phyloP scores from a whole-genome alignment of 768 basidiomycete genomes.

The Strobilomyces confusus region DNA sequence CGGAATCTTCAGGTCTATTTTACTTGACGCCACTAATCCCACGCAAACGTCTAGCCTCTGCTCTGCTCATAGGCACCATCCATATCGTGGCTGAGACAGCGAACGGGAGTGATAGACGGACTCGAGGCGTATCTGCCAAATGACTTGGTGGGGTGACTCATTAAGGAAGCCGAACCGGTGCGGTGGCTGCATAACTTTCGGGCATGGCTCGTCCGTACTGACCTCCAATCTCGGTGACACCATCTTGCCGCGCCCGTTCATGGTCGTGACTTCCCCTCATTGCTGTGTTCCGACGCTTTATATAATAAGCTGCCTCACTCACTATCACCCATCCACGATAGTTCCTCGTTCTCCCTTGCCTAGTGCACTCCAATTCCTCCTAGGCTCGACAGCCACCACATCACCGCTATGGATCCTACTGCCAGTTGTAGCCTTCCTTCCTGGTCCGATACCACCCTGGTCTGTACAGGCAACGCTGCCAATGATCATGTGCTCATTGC shows the following conservation, averaged over 20 bases:
- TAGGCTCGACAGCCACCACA: neutral
- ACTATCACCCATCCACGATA: conserved; percentile 1
- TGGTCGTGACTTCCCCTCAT: neutral
- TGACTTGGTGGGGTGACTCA: neutral
- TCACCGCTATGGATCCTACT: conserved; percentile 6
- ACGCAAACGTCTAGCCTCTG: conserved; percentile 2
- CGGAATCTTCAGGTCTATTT: neutral
- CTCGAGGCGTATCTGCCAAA: neutral
- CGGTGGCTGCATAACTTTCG: neutral
- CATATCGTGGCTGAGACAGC: neutral
- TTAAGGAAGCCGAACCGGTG: neutral
- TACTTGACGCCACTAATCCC: conserved; percentile 11
- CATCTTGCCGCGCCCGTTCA: conserved; percentile 1
- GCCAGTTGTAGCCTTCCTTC: neutral
- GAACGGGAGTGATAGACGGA: neutral
- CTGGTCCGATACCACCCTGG: conserved; percentile 6
- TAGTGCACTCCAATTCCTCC: neutral
- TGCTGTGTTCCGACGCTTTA: conserved; percentile 17
- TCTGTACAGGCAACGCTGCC: neutral
- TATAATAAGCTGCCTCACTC: conserved; percentile 20
- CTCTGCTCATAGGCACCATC: conserved; percentile 1
- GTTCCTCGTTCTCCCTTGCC: neutral
- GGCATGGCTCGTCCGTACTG: neutral
- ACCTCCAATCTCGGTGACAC: neutral
- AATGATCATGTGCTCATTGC: neutral